phyloP scores from a whole-genome alignment of 2,329 filamentous ascomycete genomes.

The Pestalotiopsis sp. region DNA sequence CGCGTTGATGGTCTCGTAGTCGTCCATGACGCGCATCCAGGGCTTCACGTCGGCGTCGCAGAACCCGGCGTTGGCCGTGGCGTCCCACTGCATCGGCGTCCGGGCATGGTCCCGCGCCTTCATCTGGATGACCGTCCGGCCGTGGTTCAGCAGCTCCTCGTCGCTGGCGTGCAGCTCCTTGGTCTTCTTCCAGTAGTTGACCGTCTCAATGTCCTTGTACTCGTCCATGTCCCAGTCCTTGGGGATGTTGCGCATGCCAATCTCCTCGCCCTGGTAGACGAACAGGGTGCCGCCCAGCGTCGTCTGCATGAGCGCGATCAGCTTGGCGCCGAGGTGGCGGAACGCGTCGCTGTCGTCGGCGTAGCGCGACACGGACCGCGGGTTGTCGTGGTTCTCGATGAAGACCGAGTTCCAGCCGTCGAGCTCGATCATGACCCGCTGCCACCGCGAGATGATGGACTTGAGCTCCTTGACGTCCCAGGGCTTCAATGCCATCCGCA shows the following conservation, averaged over 20 bases:
- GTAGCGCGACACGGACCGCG: slow-evolving; percentile 59
- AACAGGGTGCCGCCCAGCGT: slow-evolving; percentile 63
- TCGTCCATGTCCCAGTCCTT: slow-evolving; percentile 60
- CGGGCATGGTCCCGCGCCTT: slow-evolving; percentile 68
- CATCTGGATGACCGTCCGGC: slow-evolving; percentile 55
- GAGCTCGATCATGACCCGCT: slow-evolving; percentile 48
- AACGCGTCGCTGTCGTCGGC: slow-evolving; percentile 50
- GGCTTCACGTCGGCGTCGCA: slow-evolving; percentile 51
- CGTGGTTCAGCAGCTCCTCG: slow-evolving; percentile 44
- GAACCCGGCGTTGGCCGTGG: slow-evolving; percentile 61
- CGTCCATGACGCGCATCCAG: slow-evolving; percentile 64
- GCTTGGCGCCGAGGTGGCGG: slow-evolving; percentile 55
- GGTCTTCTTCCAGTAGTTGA: slow-evolving; percentile 48
- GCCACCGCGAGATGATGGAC: slow-evolving; percentile 40
- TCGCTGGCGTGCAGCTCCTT: slow-evolving; percentile 39
- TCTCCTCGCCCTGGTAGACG: slow-evolving; percentile 70
- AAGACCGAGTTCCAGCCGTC: slow-evolving; percentile 67
- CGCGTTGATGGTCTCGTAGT: slow-evolving; percentile 59
- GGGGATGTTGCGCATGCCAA: slow-evolving; percentile 66
- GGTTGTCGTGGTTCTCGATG: slow-evolving; percentile 68
- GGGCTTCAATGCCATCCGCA: slow-evolving; percentile 50
- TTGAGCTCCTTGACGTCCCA: slow-evolving; percentile 44
- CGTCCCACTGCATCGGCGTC: slow-evolving; percentile 71
- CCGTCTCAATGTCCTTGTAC: slow-evolving; percentile 56
- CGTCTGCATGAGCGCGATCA: slow-evolving; percentile 57